These are phyloP conservation scores for Alternaria tenuissima DNA, from an alignment of 2,329 filamentous ascomycete genomes.

Conservation along the genomic window DNA sequence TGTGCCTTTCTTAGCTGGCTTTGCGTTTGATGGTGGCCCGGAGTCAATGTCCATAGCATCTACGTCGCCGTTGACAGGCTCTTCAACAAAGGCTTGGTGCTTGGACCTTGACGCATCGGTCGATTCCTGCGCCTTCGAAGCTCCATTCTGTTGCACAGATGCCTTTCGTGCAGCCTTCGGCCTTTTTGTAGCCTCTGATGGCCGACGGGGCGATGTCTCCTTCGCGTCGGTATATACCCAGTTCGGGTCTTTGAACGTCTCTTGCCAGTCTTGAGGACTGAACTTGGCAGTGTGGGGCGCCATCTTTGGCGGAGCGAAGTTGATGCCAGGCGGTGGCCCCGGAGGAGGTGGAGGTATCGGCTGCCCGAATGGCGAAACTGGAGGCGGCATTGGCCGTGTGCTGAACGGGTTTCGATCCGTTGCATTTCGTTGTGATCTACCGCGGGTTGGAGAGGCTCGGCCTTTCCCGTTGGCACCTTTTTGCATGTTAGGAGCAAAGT, in stretches of 20 bases:
- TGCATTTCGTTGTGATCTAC: conserved; percentile 36
- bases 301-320: conserved; percentile 31
- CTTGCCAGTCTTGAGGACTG: conserved; percentile 53
- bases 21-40: conserved; percentile 35
- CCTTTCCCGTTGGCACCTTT: conserved; percentile 34
- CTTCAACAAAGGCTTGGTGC: conserved; percentile 45
- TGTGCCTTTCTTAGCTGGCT: conserved; percentile 13
- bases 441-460: conserved; percentile 43
- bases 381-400: conserved; percentile 31
- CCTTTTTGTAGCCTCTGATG: conserved; percentile 37
- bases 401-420: conserved; percentile 27
- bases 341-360: conserved; percentile 45
- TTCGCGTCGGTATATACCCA: conserved; percentile 48
- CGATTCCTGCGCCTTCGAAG: conserved; percentile 41
- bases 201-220: conserved; percentile 43
- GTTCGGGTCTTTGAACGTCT: conserved; percentile 54
- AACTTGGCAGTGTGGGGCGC: conserved; percentile 50
- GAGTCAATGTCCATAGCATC: conserved; percentile 61
- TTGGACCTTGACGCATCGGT: conserved; percentile 36
- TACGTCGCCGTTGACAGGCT: conserved; percentile 32
- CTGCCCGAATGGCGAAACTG: conserved; percentile 28
- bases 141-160: conserved; percentile 42
- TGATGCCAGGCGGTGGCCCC: conserved; percentile 36
- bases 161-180: conserved; percentile 41
- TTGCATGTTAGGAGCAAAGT: conserved; percentile 51